Percentiles rank a stretch among this genome's conserved stretches.
Conservation (phyloP, 805 yeast genomes). For the Metschnikowia rubicola region DNA sequence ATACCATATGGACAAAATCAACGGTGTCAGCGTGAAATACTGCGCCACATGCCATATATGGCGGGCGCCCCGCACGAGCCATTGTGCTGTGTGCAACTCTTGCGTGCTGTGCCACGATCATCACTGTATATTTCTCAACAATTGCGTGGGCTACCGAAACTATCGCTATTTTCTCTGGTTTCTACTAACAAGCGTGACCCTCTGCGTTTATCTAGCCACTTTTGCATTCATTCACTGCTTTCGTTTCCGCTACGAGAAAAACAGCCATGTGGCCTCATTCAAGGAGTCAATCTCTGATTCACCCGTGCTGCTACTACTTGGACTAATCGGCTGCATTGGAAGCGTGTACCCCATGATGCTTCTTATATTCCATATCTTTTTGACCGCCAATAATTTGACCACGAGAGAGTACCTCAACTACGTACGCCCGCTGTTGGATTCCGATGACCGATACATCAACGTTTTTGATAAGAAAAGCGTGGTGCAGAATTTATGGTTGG, state of each 20-base stretch:
- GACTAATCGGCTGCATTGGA: slow-evolving; percentile 44
- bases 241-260: slow-evolving; percentile 11
- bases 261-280: slow-evolving; percentile 1
- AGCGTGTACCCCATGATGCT: slow-evolving; percentile 56
- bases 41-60: slow-evolving; percentile 55
- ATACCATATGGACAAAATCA: slow-evolving; percentile 15
- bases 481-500: slow-evolving; percentile 28
- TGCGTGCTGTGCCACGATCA: slow-evolving; percentile 70
- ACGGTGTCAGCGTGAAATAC: slow-evolving; percentile 49
- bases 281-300: slow-evolving; percentile 8
- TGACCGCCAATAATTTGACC: slow-evolving; percentile 58
- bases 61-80: slow-evolving; percentile 69
- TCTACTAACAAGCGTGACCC: slow-evolving; percentile 20
- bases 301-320: slow-evolving; percentile 48
- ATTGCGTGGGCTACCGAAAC: slow-evolving; percentile 40
- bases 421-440: slow-evolving; percentile 29
- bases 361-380: slow-evolving; percentile 49
- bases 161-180: slow-evolving; percentile 36
- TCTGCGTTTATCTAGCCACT: slow-evolving; percentile 17
- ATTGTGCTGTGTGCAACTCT: slow-evolving; percentile 65
- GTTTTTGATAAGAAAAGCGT: slow-evolving; percentile 26
- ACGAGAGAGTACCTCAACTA: slow-evolving; percentile 68
- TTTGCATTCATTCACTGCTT: slow-evolving; percentile 16
- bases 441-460: slow-evolving; percentile 31
- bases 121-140: slow-evolving; percentile 62